Base-by-base conservation (phyloP, 768 basidiomycete species). In the Leccinellum rugosiceps region DNA sequence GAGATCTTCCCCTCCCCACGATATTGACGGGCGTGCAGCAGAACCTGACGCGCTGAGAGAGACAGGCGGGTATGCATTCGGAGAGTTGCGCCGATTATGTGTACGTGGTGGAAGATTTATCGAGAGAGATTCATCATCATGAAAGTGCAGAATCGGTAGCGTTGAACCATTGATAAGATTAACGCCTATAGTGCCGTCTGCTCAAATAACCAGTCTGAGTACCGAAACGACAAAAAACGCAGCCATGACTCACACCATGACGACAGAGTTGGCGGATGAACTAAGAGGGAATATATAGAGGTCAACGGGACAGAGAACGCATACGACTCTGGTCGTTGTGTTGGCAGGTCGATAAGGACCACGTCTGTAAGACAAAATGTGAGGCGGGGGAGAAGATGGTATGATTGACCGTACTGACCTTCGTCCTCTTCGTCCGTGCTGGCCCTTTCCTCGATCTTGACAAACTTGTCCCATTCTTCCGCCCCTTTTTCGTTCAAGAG, bases 281-380 rank as follows among this genome's bases (percentile, higher is more conserved):
- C 88, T 56, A 94, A 78, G 54, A 97, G 80, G 10, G 92, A 95
- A 68, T 96, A 97, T 63, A 98, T 85, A 10, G 88, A 89, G 0
- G 89, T 88, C 46, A 97, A 67, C 10, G 94, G 90, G 1, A 96
- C 90, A n/a, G 94, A 95, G 76, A 97, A 97, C 1, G 94, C 93
- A 68, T 97, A 97, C 19, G 90, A 90, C 71, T 95, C 92, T 3
- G 92, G 89, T 50, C 88, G 78, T 63, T 88, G 87, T 1, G 83
- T 83, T 31, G 93, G 93, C 54, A 93, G 78, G 63, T 93, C 89
- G 59, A 94, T 92, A 43, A 94, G 80, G 23, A 94, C 89, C 28
- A 86, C 86, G 66, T 94, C 92, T 93, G 58, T 25, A 45, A 17
- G 58, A 38, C 35, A 53, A 34, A 52, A 13, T 32, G 58, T 55